Conservation (phyloP, 768 basidiomycete species). For the Boletus rufocinnamomeus region DNA sequence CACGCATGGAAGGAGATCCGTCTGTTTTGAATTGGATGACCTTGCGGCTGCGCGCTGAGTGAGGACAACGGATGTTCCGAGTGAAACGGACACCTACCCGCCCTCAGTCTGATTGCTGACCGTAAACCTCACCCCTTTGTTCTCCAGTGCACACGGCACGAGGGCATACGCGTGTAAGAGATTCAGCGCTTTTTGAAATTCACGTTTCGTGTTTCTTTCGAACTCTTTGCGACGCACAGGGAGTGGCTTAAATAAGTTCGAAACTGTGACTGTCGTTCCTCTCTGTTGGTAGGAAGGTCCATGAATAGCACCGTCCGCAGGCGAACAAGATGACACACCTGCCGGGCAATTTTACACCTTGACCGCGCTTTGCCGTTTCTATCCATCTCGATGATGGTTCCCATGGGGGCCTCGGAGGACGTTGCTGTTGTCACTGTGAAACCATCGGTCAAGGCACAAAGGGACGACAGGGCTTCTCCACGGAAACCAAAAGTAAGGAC, state of each 20-base stretch:
- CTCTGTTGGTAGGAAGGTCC: conserved; percentile 46
- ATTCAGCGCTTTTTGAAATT: conserved; percentile 82
- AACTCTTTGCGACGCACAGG: conserved; percentile 94
- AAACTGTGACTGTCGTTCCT: conserved; percentile 80
- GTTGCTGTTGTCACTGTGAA: conserved; percentile 78
- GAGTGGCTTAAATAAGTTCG: conserved; percentile 73
- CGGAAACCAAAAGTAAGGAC: conserved; percentile 91
- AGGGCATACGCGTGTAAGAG: conserved; percentile 88
- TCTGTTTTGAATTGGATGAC: conserved; percentile 71
- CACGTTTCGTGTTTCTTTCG: conserved; percentile 84
- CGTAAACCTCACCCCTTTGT: conserved; percentile 66
- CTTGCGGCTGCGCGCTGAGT: conserved; percentile 48
- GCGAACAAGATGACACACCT: conserved; percentile 47
- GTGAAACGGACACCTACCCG: conserved; percentile 53
- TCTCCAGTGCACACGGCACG: conserved; percentile 64
- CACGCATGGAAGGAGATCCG: conserved; percentile 60
- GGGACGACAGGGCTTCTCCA: conserved; percentile 92
- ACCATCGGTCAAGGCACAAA: conserved; percentile 79
- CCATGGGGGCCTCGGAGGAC: conserved; percentile 69
- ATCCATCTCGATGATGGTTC: conserved; percentile 75
- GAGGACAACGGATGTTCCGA: conserved; percentile 1
- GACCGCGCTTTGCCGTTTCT: conserved; percentile 59
- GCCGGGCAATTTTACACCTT: conserved; percentile 68
- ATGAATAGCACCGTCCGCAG: background rate
- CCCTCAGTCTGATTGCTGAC: conserved; percentile 69